These are phyloP conservation scores for Ambispora gerdemannii DNA, from an alignment of 192 early-diverging fungal genomes.

Conservation along the genomic window DNA sequence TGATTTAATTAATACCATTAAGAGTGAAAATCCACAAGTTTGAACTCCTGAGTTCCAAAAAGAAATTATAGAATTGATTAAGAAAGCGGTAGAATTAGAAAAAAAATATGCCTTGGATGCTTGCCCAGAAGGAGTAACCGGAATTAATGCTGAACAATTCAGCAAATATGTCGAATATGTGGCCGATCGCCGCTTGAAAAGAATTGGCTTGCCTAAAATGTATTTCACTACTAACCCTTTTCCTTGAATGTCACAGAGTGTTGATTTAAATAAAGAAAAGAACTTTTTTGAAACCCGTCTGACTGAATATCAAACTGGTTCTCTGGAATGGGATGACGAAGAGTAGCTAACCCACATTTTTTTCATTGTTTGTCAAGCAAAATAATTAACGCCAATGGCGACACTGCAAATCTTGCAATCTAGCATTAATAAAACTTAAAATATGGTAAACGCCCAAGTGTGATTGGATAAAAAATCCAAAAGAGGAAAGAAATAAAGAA, in stretches of 20 bases:
- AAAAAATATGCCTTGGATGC: constrained; percentile 19
- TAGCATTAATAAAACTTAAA: too few relatives aligned
- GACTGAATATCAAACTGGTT: constrained; percentile 20
- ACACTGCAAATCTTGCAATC: too few relatives aligned
- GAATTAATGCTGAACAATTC: constrained; percentile 18
- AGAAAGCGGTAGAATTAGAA: constrained; percentile 14
- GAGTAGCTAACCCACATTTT: too few relatives aligned
- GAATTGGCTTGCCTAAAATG: constrained; percentile 16
- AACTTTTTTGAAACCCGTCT: constrained; percentile 14
- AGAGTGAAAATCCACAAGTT: constrained; percentile 13
- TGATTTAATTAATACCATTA: constrained; percentile 16
- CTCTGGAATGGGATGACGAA: neutral
- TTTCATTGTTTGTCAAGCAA: too few relatives aligned
- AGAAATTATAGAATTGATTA: constrained; percentile 16
- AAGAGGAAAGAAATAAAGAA: too few relatives aligned
- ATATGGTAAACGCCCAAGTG: too few relatives aligned
- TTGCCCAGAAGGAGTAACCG: constrained; percentile 6
- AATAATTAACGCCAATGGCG: too few relatives aligned
- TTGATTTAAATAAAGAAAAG: constrained; percentile 18
- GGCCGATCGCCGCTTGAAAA: constrained; percentile 9
- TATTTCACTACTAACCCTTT: constrained; percentile 8
- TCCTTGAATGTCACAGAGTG: constrained; percentile 14
- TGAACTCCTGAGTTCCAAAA: constrained; percentile 16
- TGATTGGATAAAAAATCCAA: too few relatives aligned
- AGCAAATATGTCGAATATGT: constrained; percentile 13